These are phyloP conservation scores for Phialocephala subalpina DNA, from an alignment of 2,329 filamentous ascomycete genomes.

Conservation along the genomic window DNA sequence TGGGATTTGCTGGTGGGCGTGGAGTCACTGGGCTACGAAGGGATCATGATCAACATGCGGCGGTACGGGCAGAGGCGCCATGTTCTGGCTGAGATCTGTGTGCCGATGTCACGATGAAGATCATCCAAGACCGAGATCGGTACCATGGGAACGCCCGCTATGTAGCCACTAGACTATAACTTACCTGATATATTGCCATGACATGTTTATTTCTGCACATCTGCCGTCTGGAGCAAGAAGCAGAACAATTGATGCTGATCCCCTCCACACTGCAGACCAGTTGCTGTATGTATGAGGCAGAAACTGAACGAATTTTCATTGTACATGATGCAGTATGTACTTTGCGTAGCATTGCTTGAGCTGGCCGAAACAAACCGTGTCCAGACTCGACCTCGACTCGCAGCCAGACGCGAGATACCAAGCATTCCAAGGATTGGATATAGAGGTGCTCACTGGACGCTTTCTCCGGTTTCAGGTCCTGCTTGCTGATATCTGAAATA, in stretches of 20 bases:
- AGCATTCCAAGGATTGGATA: neutral
- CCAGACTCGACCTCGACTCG: neutral
- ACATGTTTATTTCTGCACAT: neutral
- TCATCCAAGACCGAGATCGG: neutral
- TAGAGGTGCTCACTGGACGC: conserved; percentile 1
- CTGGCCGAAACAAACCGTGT: neutral
- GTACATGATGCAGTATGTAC: conserved; percentile 17
- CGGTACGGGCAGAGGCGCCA: conserved; percentile 5
- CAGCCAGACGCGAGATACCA: neutral
- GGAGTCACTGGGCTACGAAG: neutral
- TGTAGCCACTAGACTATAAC: neutral
- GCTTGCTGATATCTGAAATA: neutral
- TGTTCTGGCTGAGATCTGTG: conserved; percentile 16
- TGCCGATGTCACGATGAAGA: conserved; percentile 13
- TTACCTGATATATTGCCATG: neutral
- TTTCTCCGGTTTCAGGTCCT: neutral
- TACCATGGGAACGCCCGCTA: neutral
- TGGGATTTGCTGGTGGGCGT: conserved; percentile 1
- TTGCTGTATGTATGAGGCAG: conserved; percentile 5
- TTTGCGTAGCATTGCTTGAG: neutral
- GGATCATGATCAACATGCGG: conserved; percentile 27
- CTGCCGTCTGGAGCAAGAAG: neutral
- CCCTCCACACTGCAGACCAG: neutral
- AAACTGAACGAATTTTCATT: conserved; percentile 20
- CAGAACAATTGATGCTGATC: neutral